Percentiles rank a stretch among this genome's conserved stretches.
These are phyloP conservation scores for Aspergillus neoniger DNA, from an alignment of 2,329 filamentous ascomycete genomes.

Conservation along the genomic window DNA sequence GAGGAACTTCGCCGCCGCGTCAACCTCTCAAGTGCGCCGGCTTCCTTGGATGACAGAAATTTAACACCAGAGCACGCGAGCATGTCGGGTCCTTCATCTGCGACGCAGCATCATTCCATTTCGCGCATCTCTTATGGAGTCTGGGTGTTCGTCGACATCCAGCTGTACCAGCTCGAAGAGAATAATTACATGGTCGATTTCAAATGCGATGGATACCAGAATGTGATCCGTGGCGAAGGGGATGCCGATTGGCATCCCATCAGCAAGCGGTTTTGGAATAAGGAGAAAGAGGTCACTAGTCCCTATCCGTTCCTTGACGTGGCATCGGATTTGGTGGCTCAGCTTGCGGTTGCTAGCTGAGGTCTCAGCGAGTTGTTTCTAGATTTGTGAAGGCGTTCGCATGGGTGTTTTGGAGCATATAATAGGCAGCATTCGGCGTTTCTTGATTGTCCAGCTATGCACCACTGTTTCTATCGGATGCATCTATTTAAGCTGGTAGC, in stretches of 20 bases:
- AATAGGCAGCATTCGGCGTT: constrained; percentile 6
- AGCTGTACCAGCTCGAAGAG: constrained; percentile 90
- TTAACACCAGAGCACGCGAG: constrained; percentile 36
- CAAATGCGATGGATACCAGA: constrained; percentile 97
- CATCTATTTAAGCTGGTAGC: background rate
- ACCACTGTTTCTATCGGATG: background rate
- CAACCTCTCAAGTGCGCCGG: constrained; percentile 36
- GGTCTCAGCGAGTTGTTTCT: background rate
- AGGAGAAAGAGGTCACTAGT: constrained; percentile 93
- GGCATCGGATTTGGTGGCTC: constrained; percentile 87
- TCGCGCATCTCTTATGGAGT: constrained; percentile 64
- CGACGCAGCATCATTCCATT: constrained; percentile 35
- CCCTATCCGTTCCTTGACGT: constrained; percentile 96
- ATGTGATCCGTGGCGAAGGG: constrained; percentile 62
- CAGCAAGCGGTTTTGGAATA: constrained; percentile 57
- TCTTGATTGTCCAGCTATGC: background rate
- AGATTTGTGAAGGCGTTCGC: background rate
- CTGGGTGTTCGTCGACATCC: constrained; percentile 94
- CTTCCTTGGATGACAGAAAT: constrained; percentile 37
- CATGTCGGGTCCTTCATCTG: constrained; percentile 39
- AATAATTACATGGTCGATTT: constrained; percentile 96
- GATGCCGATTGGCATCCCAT: constrained; percentile 51
- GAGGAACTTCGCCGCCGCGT: constrained; percentile 45
- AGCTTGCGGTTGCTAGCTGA: constrained; percentile 78
- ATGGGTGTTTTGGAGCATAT: constrained; percentile 4